These are phyloP conservation scores for Tephrocybe sp. DNA, from an alignment of 768 basidiomycete genomes.

Conservation along the genomic window DNA sequence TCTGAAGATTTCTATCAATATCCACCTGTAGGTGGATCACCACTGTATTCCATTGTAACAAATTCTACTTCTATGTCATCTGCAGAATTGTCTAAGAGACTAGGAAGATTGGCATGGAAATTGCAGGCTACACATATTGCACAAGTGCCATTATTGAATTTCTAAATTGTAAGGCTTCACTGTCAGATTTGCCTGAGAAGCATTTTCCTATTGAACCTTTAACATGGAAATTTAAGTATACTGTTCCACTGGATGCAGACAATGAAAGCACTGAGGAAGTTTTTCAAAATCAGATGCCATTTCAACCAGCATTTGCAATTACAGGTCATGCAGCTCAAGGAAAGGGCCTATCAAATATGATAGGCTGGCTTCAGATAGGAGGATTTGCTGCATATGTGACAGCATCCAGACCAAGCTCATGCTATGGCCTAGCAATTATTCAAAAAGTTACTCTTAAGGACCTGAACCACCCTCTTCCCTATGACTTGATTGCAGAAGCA, in stretches of 20 bases:
- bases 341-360: conserved; percentile 20
- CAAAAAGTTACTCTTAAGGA: conserved; percentile 18
- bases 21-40: conserved; percentile 27
- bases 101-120: not conserved
- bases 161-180: conserved; percentile 14
- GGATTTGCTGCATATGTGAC: conserved; percentile 30
- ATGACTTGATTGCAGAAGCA: not conserved
- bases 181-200: conserved; percentile 14
- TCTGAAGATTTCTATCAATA: conserved; percentile 34
- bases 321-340: conserved; percentile 33
- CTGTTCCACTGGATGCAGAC: not conserved
- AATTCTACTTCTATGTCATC: conserved; percentile 18
- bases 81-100: not conserved
- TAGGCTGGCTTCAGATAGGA: conserved; percentile 22
- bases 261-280: too few relatives aligned
- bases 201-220: conserved; percentile 19
- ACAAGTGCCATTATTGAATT: conserved; percentile 11
- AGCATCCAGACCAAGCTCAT: conserved; percentile 21
- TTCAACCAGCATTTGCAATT: conserved; percentile 29
- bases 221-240: conserved; percentile 5
- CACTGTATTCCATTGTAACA: conserved; percentile 26
- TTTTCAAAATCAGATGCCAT: too few relatives aligned
- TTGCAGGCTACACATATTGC: conserved; percentile 2
- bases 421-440: conserved; percentile 21
- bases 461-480: conserved; percentile 17